Percentiles rank a stretch among this genome's conserved stretches.
Conservation (phyloP, 2,329 filamentous ascomycete genomes). For the Claviceps monticola region DNA sequence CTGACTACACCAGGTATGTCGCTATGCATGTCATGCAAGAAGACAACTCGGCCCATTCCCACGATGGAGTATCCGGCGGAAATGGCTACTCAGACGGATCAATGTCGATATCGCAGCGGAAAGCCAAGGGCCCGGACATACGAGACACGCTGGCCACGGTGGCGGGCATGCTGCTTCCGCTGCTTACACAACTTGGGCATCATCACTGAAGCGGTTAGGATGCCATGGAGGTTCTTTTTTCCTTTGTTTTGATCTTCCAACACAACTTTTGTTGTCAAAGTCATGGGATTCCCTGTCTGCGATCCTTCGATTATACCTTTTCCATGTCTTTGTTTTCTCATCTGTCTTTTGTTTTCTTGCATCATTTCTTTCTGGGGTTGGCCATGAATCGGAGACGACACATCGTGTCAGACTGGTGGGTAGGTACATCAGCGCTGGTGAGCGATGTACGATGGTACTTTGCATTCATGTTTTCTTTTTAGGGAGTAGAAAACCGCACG, state of each 20-base stretch:
- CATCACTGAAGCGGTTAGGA: conserved; percentile 26
- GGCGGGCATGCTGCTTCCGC: conserved; percentile 62
- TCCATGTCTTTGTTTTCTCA: not conserved
- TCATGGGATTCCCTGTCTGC: not conserved
- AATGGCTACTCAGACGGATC: conserved; percentile 43
- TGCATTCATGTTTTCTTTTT: no score
- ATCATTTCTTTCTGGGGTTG: no score
- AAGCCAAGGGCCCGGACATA: conserved; percentile 44
- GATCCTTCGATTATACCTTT: not conserved
- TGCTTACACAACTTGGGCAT: conserved; percentile 67
- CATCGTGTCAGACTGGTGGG: no score
- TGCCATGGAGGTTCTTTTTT: not conserved
- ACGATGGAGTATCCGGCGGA: conserved; percentile 33
- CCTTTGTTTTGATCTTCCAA: not conserved
- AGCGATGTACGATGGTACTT: no score
- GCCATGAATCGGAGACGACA: no score
- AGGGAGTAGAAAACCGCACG: no score
- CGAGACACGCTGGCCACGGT: conserved; percentile 58
- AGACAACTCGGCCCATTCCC: conserved; percentile 35
- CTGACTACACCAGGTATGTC: conserved; percentile 53
- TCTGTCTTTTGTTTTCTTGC: not conserved
- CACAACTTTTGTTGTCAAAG: no score
- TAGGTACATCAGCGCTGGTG: no score
- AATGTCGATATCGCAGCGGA: conserved; percentile 27
- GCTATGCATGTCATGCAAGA: conserved; percentile 99